These are phyloP conservation scores for Aphanomyces euteiches DNA, from an alignment of 352 stramenopile species.

Conservation along the genomic window DNA sequence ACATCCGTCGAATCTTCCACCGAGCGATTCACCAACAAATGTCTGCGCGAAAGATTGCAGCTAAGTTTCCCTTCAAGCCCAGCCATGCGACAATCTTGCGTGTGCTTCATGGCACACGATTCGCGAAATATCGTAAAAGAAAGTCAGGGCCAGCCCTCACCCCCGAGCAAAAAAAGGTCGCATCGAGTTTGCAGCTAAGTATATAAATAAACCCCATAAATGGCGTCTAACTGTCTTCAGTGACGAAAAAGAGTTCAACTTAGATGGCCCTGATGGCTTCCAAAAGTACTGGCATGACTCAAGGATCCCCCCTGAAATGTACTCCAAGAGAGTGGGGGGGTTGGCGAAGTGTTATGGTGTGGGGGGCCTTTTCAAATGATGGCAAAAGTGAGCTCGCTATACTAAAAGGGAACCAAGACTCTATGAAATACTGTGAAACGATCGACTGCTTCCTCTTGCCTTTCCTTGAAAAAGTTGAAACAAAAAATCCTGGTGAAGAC, in stretches of 20 bases:
- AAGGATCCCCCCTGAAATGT: neutral
- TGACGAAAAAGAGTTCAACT: conserved; percentile 1
- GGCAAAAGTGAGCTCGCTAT: neutral
- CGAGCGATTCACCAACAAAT: neutral
- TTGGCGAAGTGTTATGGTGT: conserved; percentile 4
- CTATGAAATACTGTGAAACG: conserved; percentile 34
- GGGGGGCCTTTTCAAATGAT: neutral
- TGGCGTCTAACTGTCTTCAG: neutral
- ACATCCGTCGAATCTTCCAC: conserved; percentile 3
- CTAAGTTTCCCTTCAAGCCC: neutral
- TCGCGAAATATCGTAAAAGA: neutral
- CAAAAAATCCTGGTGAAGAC: neutral
- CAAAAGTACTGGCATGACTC: conserved; percentile 5
- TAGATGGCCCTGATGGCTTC: conserved; percentile 9
- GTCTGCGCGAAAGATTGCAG: neutral
- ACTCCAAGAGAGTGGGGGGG: neutral
- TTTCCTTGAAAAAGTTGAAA: conserved; percentile 22
- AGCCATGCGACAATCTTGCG: neutral
- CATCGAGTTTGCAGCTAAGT: neutral
- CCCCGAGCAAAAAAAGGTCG: neutral
- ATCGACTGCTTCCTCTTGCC: conserved; percentile 34
- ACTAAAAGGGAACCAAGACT: conserved; percentile 14
- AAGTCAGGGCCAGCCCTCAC: neutral
- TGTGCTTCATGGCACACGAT: neutral
- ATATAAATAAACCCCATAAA: conserved; percentile 1